Conservation (phyloP, 257 asterid species). For the Jaltomata sinuosa region DNA sequence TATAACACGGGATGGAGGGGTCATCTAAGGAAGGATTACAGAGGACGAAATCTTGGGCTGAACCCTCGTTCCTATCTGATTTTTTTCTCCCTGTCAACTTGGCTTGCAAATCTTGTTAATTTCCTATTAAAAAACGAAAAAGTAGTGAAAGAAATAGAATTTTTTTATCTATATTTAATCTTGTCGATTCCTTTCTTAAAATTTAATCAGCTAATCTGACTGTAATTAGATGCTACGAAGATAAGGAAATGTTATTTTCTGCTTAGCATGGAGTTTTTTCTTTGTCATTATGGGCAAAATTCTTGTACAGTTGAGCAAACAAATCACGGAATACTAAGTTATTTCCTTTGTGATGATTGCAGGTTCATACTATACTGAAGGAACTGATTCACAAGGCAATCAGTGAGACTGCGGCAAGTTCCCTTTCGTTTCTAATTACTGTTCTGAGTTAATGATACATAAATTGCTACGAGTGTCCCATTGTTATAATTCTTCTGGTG, state of each 20-base stretch:
- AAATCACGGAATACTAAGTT: not conserved
- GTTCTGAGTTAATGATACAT: not conserved
- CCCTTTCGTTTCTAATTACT: not conserved
- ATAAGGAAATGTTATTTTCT: not conserved
- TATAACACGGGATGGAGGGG: not conserved
- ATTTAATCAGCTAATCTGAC: not conserved
- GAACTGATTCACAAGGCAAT: constrained; percentile 66
- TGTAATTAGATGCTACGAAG: not conserved
- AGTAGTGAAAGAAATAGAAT: not conserved
- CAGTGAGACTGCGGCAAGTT: constrained; percentile 41
- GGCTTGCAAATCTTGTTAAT: not conserved
- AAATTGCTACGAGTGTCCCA: not conserved
- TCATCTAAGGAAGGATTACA: not conserved
- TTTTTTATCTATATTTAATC: not conserved
- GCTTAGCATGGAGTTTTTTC: not conserved
- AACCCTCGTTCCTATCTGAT: not conserved
- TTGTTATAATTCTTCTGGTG: not conserved
- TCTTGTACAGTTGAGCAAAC: not conserved
- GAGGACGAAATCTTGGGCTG: not conserved
- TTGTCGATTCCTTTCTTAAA: not conserved
- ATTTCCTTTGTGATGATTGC: constrained; percentile 5
- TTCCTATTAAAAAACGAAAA: not conserved
- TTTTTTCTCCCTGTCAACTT: not conserved
- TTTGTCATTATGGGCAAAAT: not conserved
- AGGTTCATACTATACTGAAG: constrained; percentile 70